Percentiles rank a stretch among this genome's conserved stretches.
These are phyloP conservation scores for Talaromyces piceae DNA, from an alignment of 2,329 filamentous ascomycete species.

Conservation along the genomic window DNA sequence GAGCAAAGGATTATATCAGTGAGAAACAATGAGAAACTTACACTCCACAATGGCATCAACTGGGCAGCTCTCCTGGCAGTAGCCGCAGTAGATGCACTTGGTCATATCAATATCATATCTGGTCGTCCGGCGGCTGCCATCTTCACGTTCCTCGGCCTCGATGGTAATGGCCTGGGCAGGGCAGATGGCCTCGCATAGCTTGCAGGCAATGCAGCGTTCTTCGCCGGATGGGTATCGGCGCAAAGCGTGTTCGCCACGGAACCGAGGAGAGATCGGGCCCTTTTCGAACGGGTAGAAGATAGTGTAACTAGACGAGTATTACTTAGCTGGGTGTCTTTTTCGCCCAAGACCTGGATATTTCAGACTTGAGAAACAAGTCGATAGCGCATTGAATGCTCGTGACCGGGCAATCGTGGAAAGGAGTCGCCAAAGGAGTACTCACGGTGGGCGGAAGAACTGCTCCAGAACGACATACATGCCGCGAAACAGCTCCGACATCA, in stretches of 20 bases:
- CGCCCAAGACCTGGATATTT: too few species aligned
- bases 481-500: slow-evolving; percentile 89
- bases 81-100: slow-evolving; percentile 99
- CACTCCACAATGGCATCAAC: slow-evolving; percentile 87
- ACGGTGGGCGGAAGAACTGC: slow-evolving; percentile 98
- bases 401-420: neutral
- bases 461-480: slow-evolving; percentile 98
- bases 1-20: slow-evolving; percentile 11
- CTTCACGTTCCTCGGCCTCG: slow-evolving; percentile 94
- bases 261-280: slow-evolving; percentile 93
- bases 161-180: slow-evolving; percentile 98
- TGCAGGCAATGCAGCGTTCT: slow-evolving; percentile 99
- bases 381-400: neutral
- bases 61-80: slow-evolving; percentile 97
- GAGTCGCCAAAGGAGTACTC: slow-evolving; percentile 42
- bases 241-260: slow-evolving; percentile 95
- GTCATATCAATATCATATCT: slow-evolving; percentile 99
- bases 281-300: slow-evolving; percentile 99
- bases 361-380: too few species aligned
- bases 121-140: slow-evolving; percentile 89
- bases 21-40: slow-evolving; percentile 27
- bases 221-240: slow-evolving; percentile 94
- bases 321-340: neutral
- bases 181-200: slow-evolving; percentile 97
- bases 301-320: slow-evolving; percentile 65